Evolutionary conservation across 176 grass and related monocot genomes (phyloP).

Genomic region (Poa pratensis): DNA sequence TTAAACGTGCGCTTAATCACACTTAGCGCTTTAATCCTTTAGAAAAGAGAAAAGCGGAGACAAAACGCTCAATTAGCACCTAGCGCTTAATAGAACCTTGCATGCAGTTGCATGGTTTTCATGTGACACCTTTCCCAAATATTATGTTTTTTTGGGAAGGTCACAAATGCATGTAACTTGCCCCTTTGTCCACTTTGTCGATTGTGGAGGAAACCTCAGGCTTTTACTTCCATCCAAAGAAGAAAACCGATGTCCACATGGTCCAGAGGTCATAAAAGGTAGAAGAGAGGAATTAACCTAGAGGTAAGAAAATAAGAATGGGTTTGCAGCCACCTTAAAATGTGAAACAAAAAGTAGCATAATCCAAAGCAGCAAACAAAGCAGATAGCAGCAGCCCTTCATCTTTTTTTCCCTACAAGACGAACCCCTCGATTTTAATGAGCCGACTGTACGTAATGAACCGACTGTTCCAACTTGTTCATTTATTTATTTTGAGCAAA

Average conservation of each 20-base stretch:
- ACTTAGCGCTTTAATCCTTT: too few species aligned
- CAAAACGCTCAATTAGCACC: too few species aligned
- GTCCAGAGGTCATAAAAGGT: background rate
- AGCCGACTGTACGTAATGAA: background rate
- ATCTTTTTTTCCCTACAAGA: background rate
- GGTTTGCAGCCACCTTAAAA: background rate
- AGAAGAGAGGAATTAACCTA: background rate
- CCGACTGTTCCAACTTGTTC: background rate
- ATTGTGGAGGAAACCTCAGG: background rate
- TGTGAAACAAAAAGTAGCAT: background rate
- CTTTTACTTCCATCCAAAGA: background rate
- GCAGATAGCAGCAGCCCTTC: background rate
- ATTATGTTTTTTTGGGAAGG: background rate
- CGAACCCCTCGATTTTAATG: background rate
- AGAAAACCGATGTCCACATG: background rate
- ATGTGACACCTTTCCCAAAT: background rate
- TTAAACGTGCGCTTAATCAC: too few species aligned
- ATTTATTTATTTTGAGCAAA: background rate
- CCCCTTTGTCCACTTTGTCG: background rate
- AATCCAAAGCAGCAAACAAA: too few species aligned
- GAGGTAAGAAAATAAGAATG: background rate
- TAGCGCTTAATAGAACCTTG: too few species aligned
- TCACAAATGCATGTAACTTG: background rate
- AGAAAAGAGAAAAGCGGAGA: too few species aligned
- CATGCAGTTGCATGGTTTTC: conserved; percentile 2